Conservation (phyloP, 1,284 basidiomycete species). For the Austroboletus rostrupii region DNA sequence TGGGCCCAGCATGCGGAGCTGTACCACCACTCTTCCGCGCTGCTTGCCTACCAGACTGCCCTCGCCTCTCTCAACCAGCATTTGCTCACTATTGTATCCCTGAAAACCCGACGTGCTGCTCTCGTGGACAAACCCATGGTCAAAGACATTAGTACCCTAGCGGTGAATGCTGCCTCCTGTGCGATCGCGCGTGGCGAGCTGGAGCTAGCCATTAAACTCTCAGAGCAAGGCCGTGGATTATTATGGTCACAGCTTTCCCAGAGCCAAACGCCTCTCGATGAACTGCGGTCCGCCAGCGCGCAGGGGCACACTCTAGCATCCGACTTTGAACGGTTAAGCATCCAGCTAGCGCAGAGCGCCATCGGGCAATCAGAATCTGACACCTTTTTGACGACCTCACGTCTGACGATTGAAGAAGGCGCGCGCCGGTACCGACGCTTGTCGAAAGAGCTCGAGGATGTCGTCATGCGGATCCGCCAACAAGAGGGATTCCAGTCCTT, state of each 20-base stretch:
- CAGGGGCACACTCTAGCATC: conserved; percentile 20
- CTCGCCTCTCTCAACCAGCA: conserved; percentile 19
- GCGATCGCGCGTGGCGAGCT: conserved; percentile 20
- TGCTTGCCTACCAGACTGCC: conserved; percentile 21
- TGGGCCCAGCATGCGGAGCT: conserved; percentile 14
- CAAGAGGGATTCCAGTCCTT: conserved; percentile 29
- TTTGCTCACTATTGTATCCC: conserved; percentile 17
- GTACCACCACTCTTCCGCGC: conserved; percentile 16
- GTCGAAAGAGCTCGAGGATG: conserved; percentile 16
- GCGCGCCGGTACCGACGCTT: conserved; percentile 15
- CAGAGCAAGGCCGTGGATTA: conserved; percentile 28
- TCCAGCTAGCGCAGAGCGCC: conserved; percentile 12
- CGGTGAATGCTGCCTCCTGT: conserved; percentile 25
- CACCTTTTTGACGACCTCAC: neutral
- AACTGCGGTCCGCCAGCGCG: conserved; percentile 12
- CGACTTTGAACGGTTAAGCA: conserved; percentile 22
- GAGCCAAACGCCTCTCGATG: conserved; percentile 22
- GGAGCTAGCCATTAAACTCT: conserved; percentile 23
- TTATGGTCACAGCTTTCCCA: conserved; percentile 28
- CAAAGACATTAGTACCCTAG: conserved; percentile 6
- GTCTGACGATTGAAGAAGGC: conserved; percentile 12
- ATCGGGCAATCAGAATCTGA: neutral
- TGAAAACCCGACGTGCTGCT: conserved; percentile 13
- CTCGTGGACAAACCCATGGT: conserved; percentile 4
- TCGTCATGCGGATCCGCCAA: conserved; percentile 22